These are phyloP conservation scores for Papiliotrema fonsecae DNA, from an alignment of 1,284 basidiomycete species.

Conservation along the genomic window DNA sequence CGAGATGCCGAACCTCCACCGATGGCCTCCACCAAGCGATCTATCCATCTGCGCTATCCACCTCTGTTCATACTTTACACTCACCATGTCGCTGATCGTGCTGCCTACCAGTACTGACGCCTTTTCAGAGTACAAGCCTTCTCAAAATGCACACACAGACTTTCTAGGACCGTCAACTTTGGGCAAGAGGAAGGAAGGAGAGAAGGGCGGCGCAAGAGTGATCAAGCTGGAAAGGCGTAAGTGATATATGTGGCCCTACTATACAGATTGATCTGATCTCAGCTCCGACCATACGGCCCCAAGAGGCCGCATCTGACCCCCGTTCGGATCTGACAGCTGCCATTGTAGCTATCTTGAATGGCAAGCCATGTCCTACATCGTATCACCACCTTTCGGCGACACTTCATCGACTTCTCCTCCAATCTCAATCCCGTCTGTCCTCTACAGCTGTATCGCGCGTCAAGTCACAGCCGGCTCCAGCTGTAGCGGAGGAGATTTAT, in stretches of 20 bases:
- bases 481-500: slow-evolving; percentile 20
- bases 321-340: slow-evolving; percentile 14
- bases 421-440: too few relatives aligned
- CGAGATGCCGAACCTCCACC: not conserved
- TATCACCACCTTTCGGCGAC: slow-evolving; percentile 27
- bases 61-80: not conserved
- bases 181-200: slow-evolving; percentile 7
- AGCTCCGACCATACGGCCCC: too few relatives aligned
- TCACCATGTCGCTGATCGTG: slow-evolving; percentile 17
- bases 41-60: not conserved
- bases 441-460: too few relatives aligned
- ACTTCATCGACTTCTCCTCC: slow-evolving; percentile 23
- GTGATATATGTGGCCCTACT: not conserved
- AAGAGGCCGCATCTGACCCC: too few relatives aligned
- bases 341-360: slow-evolving; percentile 20
- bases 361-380: slow-evolving; percentile 20
- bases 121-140: slow-evolving; percentile 33
- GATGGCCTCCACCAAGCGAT: not conserved
- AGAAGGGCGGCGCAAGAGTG: slow-evolving; percentile 6
- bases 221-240: slow-evolving; percentile 18
- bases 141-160: slow-evolving; percentile 36
- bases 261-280: not conserved
- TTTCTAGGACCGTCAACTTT: slow-evolving; percentile 17
- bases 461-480: slow-evolving; percentile 16
- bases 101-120: slow-evolving; percentile 24